Evolutionary conservation across 2,329 filamentous ascomycete species (phyloP).

Genomic region (Fusarium coicis): DNA sequence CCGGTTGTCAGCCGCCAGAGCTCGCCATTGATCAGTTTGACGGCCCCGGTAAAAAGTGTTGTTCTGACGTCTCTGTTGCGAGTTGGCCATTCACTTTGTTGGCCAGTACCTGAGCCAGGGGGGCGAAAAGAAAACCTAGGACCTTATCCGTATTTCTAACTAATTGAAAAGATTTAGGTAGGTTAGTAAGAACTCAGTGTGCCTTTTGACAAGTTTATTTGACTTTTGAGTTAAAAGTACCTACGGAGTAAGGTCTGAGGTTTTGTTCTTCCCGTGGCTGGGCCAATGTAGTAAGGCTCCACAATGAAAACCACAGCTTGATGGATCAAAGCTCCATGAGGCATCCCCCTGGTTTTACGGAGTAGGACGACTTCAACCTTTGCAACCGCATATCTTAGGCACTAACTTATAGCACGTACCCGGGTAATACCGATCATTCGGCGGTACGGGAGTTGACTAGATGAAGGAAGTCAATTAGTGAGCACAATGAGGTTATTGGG

Average conservation of each 20-base stretch:
- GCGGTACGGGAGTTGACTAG: slow-evolving; percentile 43
- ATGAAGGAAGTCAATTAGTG: slow-evolving; percentile 35
- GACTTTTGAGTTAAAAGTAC: not conserved
- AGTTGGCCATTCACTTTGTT: slow-evolving; percentile 13
- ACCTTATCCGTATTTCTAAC: not conserved
- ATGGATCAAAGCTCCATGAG: slow-evolving; percentile 27
- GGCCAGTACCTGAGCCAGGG: slow-evolving; percentile 33
- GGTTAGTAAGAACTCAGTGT: not conserved
- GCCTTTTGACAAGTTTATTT: not conserved
- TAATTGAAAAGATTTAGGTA: not conserved
- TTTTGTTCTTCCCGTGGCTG: not conserved
- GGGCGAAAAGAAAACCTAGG: not conserved
- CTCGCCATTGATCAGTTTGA: slow-evolving; percentile 24
- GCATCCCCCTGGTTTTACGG: slow-evolving; percentile 6
- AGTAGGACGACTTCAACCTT: not conserved
- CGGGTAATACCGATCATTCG: slow-evolving; percentile 46
- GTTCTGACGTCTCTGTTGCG: not conserved
- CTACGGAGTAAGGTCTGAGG: not conserved
- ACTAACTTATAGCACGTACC: slow-evolving; percentile 36
- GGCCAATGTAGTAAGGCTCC: slow-evolving; percentile 31
- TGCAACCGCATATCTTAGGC: slow-evolving; percentile 42
- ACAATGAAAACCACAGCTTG: slow-evolving; percentile 31
- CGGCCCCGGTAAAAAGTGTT: not conserved
- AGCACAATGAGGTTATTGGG: slow-evolving; percentile 4
- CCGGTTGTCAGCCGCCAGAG: slow-evolving; percentile 5